Evolutionary conservation across 1,284 basidiomycete species (phyloP).

Genomic region (Ustilago hordei): DNA sequence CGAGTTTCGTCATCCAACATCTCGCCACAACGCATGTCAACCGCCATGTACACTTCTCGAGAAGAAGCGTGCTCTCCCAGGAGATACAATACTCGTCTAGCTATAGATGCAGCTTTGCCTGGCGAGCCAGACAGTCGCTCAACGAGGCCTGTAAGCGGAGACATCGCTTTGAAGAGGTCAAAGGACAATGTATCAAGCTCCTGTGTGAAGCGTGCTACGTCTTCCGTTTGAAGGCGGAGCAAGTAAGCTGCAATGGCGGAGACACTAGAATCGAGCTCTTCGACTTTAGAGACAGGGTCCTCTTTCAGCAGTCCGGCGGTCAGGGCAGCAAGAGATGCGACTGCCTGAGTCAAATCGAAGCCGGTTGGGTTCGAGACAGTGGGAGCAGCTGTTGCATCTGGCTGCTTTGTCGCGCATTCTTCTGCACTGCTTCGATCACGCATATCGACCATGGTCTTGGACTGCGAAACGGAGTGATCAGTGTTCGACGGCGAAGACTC

Average conservation of each 20-base stretch:
- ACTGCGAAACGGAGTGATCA: constrained; percentile 32
- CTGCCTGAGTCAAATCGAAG: constrained; percentile 19
- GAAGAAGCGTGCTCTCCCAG: constrained; percentile 49
- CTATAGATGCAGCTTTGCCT: constrained; percentile 16
- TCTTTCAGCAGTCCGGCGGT: constrained; percentile 21
- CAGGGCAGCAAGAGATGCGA: constrained; percentile 10
- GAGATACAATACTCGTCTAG: constrained; percentile 36
- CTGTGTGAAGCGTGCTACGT: constrained; percentile 29
- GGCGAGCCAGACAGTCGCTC: constrained; percentile 15
- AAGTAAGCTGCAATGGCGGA: constrained; percentile 29
- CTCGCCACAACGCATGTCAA: constrained; percentile 54
- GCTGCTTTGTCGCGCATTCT: background rate
- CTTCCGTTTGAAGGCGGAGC: constrained; percentile 19
- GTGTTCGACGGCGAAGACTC: constrained; percentile 47
- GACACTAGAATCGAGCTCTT: constrained; percentile 18
- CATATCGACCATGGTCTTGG: constrained; percentile 36
- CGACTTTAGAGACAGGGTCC: background rate
- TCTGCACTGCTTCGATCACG: constrained; percentile 9
- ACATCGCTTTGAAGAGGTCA: constrained; percentile 52
- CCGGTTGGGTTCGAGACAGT: background rate
- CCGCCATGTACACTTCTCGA: constrained; percentile 60
- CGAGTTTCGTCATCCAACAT: constrained; percentile 23
- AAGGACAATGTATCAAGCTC: constrained; percentile 51
- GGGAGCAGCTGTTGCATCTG: background rate
- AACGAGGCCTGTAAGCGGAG: constrained; percentile 48